Percentiles rank a stretch among this genome's conserved stretches.
Evolutionary conservation across 805 yeast species (phyloP).

Genomic region (Suhomyces pyralidae): DNA sequence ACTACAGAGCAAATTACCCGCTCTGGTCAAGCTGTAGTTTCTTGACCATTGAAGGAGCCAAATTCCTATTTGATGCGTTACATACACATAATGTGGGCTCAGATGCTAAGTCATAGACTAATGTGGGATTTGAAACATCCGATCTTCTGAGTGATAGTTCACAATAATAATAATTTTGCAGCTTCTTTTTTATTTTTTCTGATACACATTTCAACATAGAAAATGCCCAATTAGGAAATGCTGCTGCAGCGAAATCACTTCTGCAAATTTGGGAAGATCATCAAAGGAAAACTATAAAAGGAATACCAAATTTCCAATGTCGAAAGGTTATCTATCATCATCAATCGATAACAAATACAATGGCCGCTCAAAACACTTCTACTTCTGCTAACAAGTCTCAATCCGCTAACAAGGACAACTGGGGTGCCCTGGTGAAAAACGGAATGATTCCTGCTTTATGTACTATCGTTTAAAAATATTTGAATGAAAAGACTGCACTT

Average conservation of each 20-base stretch:
- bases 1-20: not conserved
- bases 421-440: not conserved
- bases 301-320: not conserved
- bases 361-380: slow-evolving; percentile 2
- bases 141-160: not conserved
- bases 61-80: not conserved
- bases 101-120: too few species aligned
- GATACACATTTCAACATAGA: not conserved
- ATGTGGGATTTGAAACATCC: not conserved
- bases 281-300: not conserved
- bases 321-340: not conserved
- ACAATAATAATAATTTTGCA: not conserved
- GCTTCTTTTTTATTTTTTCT: not conserved
- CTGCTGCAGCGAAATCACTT: not conserved
- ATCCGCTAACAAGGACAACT: slow-evolving; percentile 5
- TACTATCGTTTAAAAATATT: not conserved
- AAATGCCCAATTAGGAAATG: not conserved
- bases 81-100: not conserved
- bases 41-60: not conserved
- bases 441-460: slow-evolving; percentile 2
- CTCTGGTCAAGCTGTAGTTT: not conserved
- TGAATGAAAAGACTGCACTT: not conserved
- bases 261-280: not conserved
- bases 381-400: slow-evolving; percentile 2
- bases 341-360: not conserved